Base-by-base conservation (phyloP, 2,329 filamentous ascomycete genomes). In the Pseudopyrenochaeta lycopersici region DNA sequence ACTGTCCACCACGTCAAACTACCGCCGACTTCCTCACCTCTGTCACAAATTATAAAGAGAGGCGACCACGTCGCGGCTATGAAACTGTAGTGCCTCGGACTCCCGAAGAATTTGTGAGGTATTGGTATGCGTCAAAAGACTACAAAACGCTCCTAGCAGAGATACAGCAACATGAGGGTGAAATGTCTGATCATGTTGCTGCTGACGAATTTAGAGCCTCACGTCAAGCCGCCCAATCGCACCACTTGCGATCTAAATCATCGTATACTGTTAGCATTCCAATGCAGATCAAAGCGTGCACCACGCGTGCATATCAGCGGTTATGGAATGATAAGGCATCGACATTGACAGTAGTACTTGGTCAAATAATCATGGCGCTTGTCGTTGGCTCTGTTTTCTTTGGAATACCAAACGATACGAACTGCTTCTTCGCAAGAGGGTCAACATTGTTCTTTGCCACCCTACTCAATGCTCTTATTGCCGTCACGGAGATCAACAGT, bases 11-110 rank as follows among this genome's bases (percentile, higher is more conserved):
- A 5, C 52, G 88, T 6, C 84, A 85, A 82, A 91, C 88, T 0
- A 86, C 85, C 0, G 84, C 85, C 0, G 90, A 93, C 64, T 92
- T 92, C 70, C 74, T 92, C 15, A 92, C 89, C 0, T 89, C 88
- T 1, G 84, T 92, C 58, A 90, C 86, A 1, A 73, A 68, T 30
- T 40, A 76, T 4, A 62, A 69, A 18, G 78, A 80, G 57, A 73
- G 77, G 39, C 48, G 73, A 4, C 66, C 78, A 4, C 64, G 67
- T 21, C 29, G 55, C 29, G 78, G 78, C 9, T 79, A 51, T 41
- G 76, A 79, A 56, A 56, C 69, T 54, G 66, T 61, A 15, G 75
- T 76, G 1, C 78, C 78, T 7, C 68, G 76, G n/a, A 76, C 77
- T 3, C 71, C 78, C 0, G 73, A 79, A 38, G 78, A 80, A 20